These are phyloP conservation scores for Ceratocystis harringtonii DNA, from an alignment of 2,329 filamentous ascomycete genomes.

Conservation along the genomic window DNA sequence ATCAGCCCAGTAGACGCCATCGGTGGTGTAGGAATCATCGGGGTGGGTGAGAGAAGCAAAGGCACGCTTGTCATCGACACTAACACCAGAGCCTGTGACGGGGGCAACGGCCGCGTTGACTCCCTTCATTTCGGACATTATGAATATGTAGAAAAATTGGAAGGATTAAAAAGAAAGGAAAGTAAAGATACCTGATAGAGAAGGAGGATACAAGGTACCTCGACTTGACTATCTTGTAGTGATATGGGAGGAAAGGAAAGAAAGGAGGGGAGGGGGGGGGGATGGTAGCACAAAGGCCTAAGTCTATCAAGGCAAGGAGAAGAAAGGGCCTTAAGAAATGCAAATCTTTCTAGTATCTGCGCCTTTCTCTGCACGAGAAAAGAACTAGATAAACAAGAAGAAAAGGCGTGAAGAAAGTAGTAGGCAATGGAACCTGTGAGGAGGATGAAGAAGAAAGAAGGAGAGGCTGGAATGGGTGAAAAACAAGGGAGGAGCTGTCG, in stretches of 20 bases:
- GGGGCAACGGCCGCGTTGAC: conserved; percentile 35
- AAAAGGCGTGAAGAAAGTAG: not conserved
- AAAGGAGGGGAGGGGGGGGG: not conserved
- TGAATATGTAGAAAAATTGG: not conserved
- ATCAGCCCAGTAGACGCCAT: conserved; percentile 89
- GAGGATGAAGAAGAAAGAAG: conserved; percentile 7
- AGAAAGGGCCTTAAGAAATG: not conserved
- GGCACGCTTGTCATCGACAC: conserved; percentile 39
- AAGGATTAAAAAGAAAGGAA: not conserved
- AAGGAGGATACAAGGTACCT: conserved; percentile 1
- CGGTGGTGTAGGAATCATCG: conserved; percentile 69
- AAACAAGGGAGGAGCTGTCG: not conserved
- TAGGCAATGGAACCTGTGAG: conserved; percentile 7
- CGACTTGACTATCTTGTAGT: conserved; percentile 1
- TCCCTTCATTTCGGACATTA: conserved; percentile 12
- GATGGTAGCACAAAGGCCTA: not conserved
- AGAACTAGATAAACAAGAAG: conserved; percentile 4
- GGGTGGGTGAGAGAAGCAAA: conserved; percentile 74
- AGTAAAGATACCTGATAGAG: not conserved
- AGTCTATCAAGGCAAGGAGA: not conserved
- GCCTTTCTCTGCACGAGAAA: not conserved
- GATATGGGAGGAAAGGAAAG: not conserved
- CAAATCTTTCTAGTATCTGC: not conserved
- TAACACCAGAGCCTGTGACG: conserved; percentile 26
- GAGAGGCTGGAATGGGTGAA: not conserved